Conservation (phyloP, 257 asterid genomes). For the Verbena officinalis region DNA sequence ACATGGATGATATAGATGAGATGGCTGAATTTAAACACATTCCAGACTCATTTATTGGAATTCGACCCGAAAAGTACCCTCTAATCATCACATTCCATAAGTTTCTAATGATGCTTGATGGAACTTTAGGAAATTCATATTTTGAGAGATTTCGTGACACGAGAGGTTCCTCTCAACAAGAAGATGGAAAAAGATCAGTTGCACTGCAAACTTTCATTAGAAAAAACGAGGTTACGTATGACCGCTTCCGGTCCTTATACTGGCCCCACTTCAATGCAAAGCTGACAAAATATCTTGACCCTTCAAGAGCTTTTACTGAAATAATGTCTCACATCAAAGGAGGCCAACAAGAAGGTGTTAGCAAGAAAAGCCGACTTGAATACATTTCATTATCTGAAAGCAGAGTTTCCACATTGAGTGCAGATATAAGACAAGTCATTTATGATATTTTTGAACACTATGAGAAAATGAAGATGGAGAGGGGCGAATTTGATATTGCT, state of each 20-base stretch:
- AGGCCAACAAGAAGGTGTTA: conserved; percentile 42
- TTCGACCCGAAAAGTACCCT: conserved; percentile 50
- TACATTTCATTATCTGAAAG: conserved; percentile 46
- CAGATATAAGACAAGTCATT: conserved; percentile 39
- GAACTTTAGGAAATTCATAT: conserved; percentile 54
- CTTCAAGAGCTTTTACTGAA: conserved; percentile 61
- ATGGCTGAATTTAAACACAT: conserved; percentile 49
- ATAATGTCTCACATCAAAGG: conserved; percentile 73
- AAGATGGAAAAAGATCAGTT: conserved; percentile 42
- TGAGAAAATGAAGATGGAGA: conserved; percentile 60
- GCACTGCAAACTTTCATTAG: conserved; percentile 51
- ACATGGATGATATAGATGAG: conserved; percentile 54
- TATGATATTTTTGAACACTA: conserved; percentile 57
- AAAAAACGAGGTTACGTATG: conserved; percentile 58
- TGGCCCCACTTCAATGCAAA: conserved; percentile 62
- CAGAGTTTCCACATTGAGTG: conserved; percentile 49
- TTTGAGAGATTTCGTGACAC: conserved; percentile 51
- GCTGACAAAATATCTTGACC: conserved; percentile 48
- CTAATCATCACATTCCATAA: conserved; percentile 71
- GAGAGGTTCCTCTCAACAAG: conserved; percentile 26
- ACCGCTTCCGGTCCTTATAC: conserved; percentile 48
- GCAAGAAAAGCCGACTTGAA: conserved; percentile 40
- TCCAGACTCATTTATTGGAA: conserved; percentile 56
- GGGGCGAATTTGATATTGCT: conserved; percentile 61
- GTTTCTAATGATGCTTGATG: conserved; percentile 77